phyloP scores from a whole-genome alignment of 1,139 yeast genomes.

The Candida dubliniensis region DNA sequence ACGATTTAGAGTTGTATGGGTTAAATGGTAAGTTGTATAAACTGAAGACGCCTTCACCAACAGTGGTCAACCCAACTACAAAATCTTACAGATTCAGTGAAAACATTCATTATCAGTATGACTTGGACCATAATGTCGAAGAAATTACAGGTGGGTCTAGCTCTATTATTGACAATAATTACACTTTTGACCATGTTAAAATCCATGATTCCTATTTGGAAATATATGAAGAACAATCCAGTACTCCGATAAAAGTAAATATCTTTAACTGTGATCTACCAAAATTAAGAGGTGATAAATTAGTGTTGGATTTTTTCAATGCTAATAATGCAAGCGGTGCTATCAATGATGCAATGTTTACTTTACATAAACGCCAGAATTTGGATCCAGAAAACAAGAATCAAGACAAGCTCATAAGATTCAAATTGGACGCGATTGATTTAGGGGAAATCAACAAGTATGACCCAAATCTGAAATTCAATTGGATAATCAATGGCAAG shows the following conservation, averaged over 20 bases:
- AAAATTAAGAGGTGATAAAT: conserved; percentile 55
- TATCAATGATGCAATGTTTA: conserved; percentile 69
- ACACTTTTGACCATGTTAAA: conserved; percentile 52
- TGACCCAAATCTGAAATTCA: conserved; percentile 49
- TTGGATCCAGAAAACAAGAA: conserved; percentile 25
- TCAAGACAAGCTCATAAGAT: conserved; percentile 51
- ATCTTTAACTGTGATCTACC: conserved; percentile 68
- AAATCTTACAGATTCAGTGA: conserved; percentile 21
- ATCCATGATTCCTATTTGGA: conserved; percentile 57
- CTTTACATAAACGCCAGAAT: conserved; percentile 59
- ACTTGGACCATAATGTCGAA: conserved; percentile 25
- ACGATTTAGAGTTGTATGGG: conserved; percentile 63
- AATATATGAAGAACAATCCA: conserved; percentile 29
- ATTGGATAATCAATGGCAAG: conserved; percentile 67
- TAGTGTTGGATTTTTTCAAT: conserved; percentile 64
- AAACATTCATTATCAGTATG: conserved; percentile 34
- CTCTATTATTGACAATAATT: conserved; percentile 33
- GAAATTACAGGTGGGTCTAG: conserved; percentile 11
- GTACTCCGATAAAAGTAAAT: conserved; percentile 48
- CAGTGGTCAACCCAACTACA: not conserved
- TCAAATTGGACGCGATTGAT: conserved; percentile 66
- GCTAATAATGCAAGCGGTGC: conserved; percentile 73
- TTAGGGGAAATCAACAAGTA: conserved; percentile 42
- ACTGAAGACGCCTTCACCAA: not conserved
- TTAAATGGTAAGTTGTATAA: conserved; percentile 51